Conservation (phyloP, 75 land plant species). For the Pinus albicaulis region DNA sequence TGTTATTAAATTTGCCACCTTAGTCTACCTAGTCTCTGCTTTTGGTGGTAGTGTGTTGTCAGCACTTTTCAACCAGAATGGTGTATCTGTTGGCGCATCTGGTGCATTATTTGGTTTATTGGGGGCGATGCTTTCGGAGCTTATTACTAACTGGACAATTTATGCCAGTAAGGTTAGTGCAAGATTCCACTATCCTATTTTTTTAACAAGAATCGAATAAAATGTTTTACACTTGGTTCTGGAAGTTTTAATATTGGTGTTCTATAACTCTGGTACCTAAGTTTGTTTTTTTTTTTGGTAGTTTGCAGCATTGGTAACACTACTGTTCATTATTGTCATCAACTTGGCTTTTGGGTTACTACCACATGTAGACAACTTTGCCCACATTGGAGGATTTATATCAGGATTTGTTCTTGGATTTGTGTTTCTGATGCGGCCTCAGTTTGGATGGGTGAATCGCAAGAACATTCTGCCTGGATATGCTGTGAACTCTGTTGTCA, state of each 20-base stretch:
- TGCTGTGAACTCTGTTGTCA: conserved; percentile 15
- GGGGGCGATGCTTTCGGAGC: conserved; percentile 87
- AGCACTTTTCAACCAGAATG: conserved; percentile 66
- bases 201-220: neutral
- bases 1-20: no score
- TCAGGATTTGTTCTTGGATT: conserved; percentile 89
- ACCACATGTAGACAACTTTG: conserved; percentile 88
- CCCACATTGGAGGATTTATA: conserved; percentile 93
- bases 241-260: neutral
- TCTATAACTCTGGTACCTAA: neutral
- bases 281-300: conserved; percentile 14
- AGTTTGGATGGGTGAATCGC: conserved; percentile 68
- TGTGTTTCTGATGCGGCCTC: conserved; percentile 78
- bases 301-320: conserved; percentile 61
- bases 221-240: neutral
- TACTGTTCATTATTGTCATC: conserved; percentile 57
- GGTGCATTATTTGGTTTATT: conserved; percentile 93
- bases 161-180: conserved; percentile 70
- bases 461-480: conserved; percentile 24
- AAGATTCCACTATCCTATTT: neutral
- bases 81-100: conserved; percentile 94
- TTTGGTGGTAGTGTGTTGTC: conserved; percentile 91
- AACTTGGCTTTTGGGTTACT: conserved; percentile 87
- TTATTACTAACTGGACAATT: conserved; percentile 87
- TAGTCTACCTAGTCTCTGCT: conserved; percentile 77